Percentiles rank a stretch among this genome's conserved stretches.
These are phyloP conservation scores for Cystoderma amianthinum DNA, from an alignment of 768 basidiomycete genomes.

Conservation along the genomic window DNA sequence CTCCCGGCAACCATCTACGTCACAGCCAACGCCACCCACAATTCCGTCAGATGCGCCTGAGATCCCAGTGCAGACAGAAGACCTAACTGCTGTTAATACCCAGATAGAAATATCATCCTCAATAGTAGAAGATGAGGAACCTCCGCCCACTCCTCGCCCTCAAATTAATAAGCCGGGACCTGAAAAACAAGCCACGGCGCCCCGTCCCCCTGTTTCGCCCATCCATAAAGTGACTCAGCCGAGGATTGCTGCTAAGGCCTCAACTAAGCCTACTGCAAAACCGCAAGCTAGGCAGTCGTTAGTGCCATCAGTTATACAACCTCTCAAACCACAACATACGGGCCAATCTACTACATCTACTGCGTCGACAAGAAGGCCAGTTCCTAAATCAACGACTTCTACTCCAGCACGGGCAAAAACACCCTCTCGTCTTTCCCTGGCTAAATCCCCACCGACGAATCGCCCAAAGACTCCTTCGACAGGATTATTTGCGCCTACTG, in stretches of 20 bases:
- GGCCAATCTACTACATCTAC: conserved; percentile 20
- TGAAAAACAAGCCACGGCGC: not conserved
- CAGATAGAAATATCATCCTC: too few species aligned
- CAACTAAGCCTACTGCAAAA: conserved; percentile 16
- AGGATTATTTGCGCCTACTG: conserved; percentile 76
- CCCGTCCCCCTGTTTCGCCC: not conserved
- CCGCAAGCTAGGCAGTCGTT: conserved; percentile 13
- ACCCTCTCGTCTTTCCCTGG: conserved; percentile 15
- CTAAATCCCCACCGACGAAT: conserved; percentile 25
- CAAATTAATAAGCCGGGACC: too few species aligned
- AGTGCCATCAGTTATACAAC: conserved; percentile 13
- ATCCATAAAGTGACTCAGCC: conserved; percentile 5
- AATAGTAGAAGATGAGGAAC: too few species aligned
- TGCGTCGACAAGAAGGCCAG: conserved; percentile 12
- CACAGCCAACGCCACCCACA: not conserved
- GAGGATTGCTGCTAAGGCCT: conserved; percentile 8
- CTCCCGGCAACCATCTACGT: not conserved
- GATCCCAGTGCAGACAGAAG: too few species aligned
- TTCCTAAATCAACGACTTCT: conserved; percentile 12
- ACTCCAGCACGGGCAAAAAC: conserved; percentile 24
- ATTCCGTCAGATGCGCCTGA: too few species aligned
- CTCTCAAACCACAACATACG: conserved; percentile 27
- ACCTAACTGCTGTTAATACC: too few species aligned
- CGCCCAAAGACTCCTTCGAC: conserved; percentile 59
- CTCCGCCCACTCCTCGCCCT: too few species aligned